These are phyloP conservation scores for Danielia reshetovae DNA, from an alignment of 805 yeast genomes.

Conservation along the genomic window DNA sequence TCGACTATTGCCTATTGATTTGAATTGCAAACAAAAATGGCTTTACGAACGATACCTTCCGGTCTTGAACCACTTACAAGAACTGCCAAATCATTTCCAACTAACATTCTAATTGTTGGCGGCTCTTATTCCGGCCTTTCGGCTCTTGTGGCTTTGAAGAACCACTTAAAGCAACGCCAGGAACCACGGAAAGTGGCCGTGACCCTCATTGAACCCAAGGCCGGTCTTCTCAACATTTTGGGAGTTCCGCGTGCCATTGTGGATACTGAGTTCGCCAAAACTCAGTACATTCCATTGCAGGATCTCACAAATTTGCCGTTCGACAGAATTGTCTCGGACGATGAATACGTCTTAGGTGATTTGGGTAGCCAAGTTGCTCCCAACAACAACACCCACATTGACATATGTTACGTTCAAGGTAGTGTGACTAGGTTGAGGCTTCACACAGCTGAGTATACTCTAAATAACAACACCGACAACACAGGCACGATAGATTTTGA, in stretches of 20 bases:
- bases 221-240: conserved; percentile 36
- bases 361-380: conserved; percentile 9
- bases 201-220: conserved; percentile 37
- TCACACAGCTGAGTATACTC: conserved; percentile 23
- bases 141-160: conserved; percentile 27
- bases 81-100: conserved; percentile 14
- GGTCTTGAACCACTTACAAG: background rate
- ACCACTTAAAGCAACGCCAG: conserved; percentile 18
- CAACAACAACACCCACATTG: conserved; percentile 10
- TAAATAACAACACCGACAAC: conserved; percentile 12
- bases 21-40: too few relatives aligned
- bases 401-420: conserved; percentile 31
- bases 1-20: too few relatives aligned
- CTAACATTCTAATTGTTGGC: conserved; percentile 38
- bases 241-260: conserved; percentile 39
- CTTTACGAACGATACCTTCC: background rate
- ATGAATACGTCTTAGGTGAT: conserved; percentile 16
- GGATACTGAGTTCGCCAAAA: conserved; percentile 34
- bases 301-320: conserved; percentile 27
- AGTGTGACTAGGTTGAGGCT: conserved; percentile 23
- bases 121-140: conserved; percentile 41
- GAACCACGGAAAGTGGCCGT: conserved; percentile 20
- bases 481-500: conserved; percentile 36
- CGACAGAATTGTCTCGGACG: conserved; percentile 24
- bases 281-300: conserved; percentile 33